Evolutionary conservation across 768 basidiomycete genomes (phyloP), one percentile per base, ranked within the genome.

Genomic region (Fibroporia radiculosa): DNA sequence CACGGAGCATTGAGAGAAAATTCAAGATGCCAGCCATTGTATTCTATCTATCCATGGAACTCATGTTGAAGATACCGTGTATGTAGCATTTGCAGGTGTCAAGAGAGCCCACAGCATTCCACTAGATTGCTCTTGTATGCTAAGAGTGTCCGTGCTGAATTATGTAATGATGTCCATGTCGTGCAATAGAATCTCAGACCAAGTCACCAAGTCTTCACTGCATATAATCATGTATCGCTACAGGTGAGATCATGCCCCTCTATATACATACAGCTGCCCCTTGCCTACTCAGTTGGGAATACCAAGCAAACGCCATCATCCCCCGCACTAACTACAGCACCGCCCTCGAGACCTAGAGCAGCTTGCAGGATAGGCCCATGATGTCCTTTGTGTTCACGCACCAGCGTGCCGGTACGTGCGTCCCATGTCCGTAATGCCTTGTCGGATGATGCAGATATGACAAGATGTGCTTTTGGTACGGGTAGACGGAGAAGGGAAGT

Each of bases 351-450:
- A 11, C 82, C 87, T 1, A 95, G 69, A 1, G 85, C 75, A 0
- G 89, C 82, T 28, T 73, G 76, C 22, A 95, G 75, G 4, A 98
- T 74, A 0, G 86, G 74, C 0, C 75, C 89, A 14, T 69, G 74
- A 54, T 98, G 93, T 1, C 93, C 95, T 19, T 74, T 80, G 60
- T 97, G 88, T 40, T 82, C 82, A 24, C 78, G 78, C 22, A 95
- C 47, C 18, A 93, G 72, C 2, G 73, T 65, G 0, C 95, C 93
- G 2, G 83, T 87, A 35, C 93, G 80, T 11, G 81, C 82, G 61
- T 99, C 95, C 95, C 93, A 98, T 11, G 93, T 93, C 48, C 77
- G 81, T 43, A 97, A 69, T 1, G 81, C 85, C 46, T 72, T 80
- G 64, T 99, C 96, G 1, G 88, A 88, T 7, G 91, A 95, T 0